Evolutionary conservation across 2,329 filamentous ascomycete species (phyloP).

Genomic region (Dactylonectria estremocensis): DNA sequence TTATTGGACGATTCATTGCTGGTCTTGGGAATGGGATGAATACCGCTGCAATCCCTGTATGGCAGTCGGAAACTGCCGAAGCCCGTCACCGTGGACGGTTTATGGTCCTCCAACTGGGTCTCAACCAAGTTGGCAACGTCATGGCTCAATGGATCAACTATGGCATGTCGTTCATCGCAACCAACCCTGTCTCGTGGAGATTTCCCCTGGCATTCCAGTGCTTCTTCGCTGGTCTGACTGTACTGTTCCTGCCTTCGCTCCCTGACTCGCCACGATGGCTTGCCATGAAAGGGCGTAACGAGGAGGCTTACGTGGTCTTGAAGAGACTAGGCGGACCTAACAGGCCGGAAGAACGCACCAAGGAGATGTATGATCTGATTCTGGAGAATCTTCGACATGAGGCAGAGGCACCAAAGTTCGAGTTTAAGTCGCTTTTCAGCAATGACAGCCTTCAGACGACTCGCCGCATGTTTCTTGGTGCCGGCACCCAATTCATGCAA

Average conservation of each 20-base stretch:
- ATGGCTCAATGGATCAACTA: constrained; percentile 58
- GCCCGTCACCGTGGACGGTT: constrained; percentile 30
- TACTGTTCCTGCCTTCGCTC: constrained; percentile 47
- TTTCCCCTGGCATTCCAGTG: constrained; percentile 62
- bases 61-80: constrained; percentile 56
- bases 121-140: constrained; percentile 52
- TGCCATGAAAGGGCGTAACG: neutral
- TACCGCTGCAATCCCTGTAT: constrained; percentile 56
- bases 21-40: constrained; percentile 49
- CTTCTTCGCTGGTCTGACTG: constrained; percentile 42
- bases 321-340: neutral
- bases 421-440: constrained; percentile 21
- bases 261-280: constrained; percentile 18
- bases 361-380: constrained; percentile 14
- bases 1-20: constrained; percentile 47
- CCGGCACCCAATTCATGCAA: constrained; percentile 32
- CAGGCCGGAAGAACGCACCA: neutral
- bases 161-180: constrained; percentile 53
- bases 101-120: constrained; percentile 29
- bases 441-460: constrained; percentile 28
- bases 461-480: constrained; percentile 29
- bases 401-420: neutral
- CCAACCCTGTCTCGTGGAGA: constrained; percentile 56
- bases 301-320: neutral
- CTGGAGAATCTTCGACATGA: constrained; percentile 11